These are phyloP conservation scores for Patellifolia procumbens DNA, from an alignment of 179 eudicot genomes.

Conservation along the genomic window DNA sequence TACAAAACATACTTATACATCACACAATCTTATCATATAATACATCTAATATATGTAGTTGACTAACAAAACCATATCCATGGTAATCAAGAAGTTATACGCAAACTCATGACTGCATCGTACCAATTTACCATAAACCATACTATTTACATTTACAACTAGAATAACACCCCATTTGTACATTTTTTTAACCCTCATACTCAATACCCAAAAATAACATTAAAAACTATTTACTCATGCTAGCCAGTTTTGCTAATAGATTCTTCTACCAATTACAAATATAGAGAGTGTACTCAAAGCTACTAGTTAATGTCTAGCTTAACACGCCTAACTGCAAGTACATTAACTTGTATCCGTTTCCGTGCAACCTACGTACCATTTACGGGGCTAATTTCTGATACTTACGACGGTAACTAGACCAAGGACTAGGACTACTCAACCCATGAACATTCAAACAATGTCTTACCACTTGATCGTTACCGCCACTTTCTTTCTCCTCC, in stretches of 20 bases:
- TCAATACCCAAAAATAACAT: not conserved
- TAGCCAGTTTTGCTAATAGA: too few species aligned
- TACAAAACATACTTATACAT: not conserved
- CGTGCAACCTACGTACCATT: not conserved
- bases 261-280: too few species aligned
- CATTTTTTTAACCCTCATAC: not conserved
- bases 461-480: not conserved
- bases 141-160: slow-evolving; percentile 4
- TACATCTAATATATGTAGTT: not conserved
- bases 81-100: not conserved
- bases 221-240: too few species aligned
- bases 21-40: not conserved
- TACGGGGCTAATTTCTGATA: slow-evolving; percentile 22
- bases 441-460: slow-evolving; percentile 19
- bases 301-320: too few species aligned
- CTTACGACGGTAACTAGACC: slow-evolving; percentile 16
- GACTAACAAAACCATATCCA: not conserved
- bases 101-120: not conserved
- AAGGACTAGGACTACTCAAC: slow-evolving; percentile 26
- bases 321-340: too few species aligned
- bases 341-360: not conserved
- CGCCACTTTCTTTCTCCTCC: slow-evolving; percentile 6
- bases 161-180: not conserved
- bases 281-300: not conserved
- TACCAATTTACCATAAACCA: not conserved